phyloP scores from a whole-genome alignment of 2,329 filamentous ascomycete genomes.

The Microdochium paspali region DNA sequence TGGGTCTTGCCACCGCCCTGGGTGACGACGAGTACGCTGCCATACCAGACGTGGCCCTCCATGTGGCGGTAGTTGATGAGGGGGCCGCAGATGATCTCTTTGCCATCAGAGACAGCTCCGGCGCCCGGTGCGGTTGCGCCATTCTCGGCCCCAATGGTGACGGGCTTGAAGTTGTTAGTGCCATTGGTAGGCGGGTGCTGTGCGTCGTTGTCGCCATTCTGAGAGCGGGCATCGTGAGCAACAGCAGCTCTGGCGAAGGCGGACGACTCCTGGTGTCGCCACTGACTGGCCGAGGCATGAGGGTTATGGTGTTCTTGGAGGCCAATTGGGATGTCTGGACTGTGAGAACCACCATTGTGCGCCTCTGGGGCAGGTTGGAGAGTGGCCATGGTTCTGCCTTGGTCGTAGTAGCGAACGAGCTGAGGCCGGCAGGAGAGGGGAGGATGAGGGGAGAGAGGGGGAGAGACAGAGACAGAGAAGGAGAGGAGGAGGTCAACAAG shows the following conservation, averaged over 20 bases:
- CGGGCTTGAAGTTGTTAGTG: slow-evolving; percentile 32
- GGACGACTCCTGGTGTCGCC: slow-evolving; percentile 56
- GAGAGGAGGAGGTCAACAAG: no score
- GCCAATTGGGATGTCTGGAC: slow-evolving; percentile 17
- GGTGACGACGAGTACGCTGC: slow-evolving; percentile 78
- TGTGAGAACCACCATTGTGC: background rate
- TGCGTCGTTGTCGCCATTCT: slow-evolving; percentile 20
- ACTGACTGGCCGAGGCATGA: slow-evolving; percentile 45
- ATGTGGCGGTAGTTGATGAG: slow-evolving; percentile 71
- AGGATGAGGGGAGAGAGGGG: no score
- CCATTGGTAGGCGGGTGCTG: slow-evolving; percentile 34
- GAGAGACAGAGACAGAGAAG: no score
- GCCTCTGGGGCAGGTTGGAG: background rate
- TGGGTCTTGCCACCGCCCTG: slow-evolving; percentile 56
- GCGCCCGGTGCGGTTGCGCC: slow-evolving; percentile 15
- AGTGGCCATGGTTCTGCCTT: background rate
- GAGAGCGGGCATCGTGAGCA: slow-evolving; percentile 19
- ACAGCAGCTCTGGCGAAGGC: slow-evolving; percentile 39
- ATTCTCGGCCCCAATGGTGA: slow-evolving; percentile 34
- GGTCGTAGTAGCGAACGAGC: no score
- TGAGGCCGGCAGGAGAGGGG: no score
- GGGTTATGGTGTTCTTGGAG: slow-evolving; percentile 35
- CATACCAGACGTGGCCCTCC: slow-evolving; percentile 63
- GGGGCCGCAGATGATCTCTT: slow-evolving; percentile 61
- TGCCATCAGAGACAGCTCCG: slow-evolving; percentile 27